These are phyloP conservation scores for Hypericum perforatum DNA, from an alignment of 345 rosid species.

Conservation along the genomic window DNA sequence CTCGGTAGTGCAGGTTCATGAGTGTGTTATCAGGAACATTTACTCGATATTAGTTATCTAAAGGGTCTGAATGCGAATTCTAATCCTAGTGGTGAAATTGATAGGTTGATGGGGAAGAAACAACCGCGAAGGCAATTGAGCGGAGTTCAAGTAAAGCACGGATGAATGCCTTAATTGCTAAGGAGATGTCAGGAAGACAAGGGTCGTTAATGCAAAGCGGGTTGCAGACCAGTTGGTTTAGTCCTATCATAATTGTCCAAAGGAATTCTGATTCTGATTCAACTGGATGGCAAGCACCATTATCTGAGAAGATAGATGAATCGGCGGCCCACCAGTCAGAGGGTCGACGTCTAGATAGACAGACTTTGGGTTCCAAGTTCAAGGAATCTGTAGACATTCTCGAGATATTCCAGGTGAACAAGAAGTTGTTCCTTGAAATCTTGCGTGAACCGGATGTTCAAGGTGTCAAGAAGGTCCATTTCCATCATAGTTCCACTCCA, in stretches of 20 bases:
- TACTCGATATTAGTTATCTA: too few species aligned
- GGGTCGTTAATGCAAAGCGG: conserved; percentile 13
- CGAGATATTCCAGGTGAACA: conserved; percentile 46
- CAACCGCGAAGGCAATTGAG: conserved; percentile 5
- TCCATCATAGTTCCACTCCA: conserved; percentile 20
- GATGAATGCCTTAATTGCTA: conserved; percentile 12
- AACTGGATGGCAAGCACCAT: conserved; percentile 6
- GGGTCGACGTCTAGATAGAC: conserved; percentile 13
- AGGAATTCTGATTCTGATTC: conserved; percentile 16
- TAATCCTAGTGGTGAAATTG: neutral
- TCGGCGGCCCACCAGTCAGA: conserved; percentile 6
- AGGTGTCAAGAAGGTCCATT: conserved; percentile 19
- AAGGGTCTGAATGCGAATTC: too few species aligned
- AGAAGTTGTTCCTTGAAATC: conserved; percentile 43
- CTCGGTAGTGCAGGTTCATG: neutral
- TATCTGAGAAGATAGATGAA: conserved; percentile 6
- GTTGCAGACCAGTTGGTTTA: conserved; percentile 23
- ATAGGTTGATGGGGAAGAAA: conserved; percentile 16
- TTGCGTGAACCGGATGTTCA: conserved; percentile 32
- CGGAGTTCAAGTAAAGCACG: conserved; percentile 9
- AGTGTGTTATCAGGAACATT: too few species aligned
- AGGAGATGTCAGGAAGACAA: conserved; percentile 18
- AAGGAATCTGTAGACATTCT: conserved; percentile 48
- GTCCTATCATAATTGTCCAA: conserved; percentile 35
- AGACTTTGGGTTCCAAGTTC: conserved; percentile 25